Conservation (phyloP, 176 grass and related monocot species). For the Poa pratensis region DNA sequence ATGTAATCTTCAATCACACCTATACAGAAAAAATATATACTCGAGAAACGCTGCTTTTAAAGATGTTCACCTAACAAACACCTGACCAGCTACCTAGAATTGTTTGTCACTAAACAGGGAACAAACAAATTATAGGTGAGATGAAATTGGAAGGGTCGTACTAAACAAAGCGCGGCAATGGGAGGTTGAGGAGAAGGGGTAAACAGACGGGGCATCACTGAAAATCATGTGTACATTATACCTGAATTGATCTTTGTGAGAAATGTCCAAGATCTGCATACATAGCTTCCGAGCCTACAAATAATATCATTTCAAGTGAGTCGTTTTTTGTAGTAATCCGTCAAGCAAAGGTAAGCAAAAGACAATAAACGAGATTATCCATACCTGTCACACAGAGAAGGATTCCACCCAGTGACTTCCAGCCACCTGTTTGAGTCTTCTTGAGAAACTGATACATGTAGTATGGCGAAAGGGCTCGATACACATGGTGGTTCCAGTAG, state of each 20-base stretch:
- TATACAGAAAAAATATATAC: conserved; percentile 21
- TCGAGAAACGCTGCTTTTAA: not conserved
- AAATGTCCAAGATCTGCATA: conserved; percentile 98
- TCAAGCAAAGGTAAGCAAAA: not conserved
- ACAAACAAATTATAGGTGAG: conserved; percentile 2
- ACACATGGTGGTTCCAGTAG: conserved; percentile 83
- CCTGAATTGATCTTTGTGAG: conserved; percentile 89
- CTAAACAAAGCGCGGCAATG: not conserved
- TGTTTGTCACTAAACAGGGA: not conserved
- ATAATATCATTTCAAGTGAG: conserved; percentile 36
- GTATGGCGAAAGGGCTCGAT: conserved; percentile 83
- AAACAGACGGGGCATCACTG: not conserved
- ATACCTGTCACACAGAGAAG: conserved; percentile 97
- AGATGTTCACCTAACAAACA: conserved; percentile 6
- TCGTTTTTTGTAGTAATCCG: not conserved
- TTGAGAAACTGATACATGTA: conserved; percentile 96
- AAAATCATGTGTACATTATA: conserved; percentile 39
- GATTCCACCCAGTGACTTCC: conserved; percentile 96
- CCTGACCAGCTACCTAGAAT: not conserved
- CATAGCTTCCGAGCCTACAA: conserved; percentile 92
- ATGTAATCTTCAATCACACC: not conserved
- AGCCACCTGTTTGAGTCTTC: conserved; percentile 83
- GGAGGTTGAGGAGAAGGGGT: not conserved
- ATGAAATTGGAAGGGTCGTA: not conserved
- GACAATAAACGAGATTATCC: conserved; percentile 15